Evolutionary conservation across 768 basidiomycete genomes (phyloP).

Genomic region (Pleurotus tuber-regium): DNA sequence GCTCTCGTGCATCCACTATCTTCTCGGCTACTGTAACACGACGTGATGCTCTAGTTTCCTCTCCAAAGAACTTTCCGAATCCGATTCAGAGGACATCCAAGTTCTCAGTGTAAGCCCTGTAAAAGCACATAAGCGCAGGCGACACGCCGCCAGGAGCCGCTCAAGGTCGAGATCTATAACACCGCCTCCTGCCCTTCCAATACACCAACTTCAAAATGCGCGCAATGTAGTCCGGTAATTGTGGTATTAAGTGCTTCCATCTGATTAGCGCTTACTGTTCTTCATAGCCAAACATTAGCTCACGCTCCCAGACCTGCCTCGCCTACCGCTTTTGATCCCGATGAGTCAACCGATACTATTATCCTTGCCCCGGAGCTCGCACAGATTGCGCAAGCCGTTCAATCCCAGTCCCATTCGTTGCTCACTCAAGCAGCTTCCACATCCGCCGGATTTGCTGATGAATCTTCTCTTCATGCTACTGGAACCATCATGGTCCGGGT

Average conservation of each 20-base stretch:
- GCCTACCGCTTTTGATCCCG: slow-evolving; percentile 36
- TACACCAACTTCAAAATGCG: slow-evolving; percentile 52
- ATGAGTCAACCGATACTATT: slow-evolving; percentile 48
- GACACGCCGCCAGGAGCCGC: slow-evolving; percentile 48
- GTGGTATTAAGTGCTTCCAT: neutral
- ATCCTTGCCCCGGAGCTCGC: slow-evolving; percentile 63
- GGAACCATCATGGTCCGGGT: slow-evolving; percentile 53
- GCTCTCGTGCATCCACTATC: slow-evolving; percentile 18
- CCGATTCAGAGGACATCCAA: slow-evolving; percentile 43
- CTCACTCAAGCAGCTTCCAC: slow-evolving; percentile 23
- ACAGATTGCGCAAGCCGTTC: slow-evolving; percentile 44
- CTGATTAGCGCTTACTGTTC: neutral
- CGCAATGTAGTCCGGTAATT: slow-evolving; percentile 58
- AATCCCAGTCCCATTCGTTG: slow-evolving; percentile 12
- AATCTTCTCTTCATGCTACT: slow-evolving; percentile 24
- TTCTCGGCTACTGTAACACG: too few species aligned
- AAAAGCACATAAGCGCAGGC: slow-evolving; percentile 39
- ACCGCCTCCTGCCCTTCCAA: slow-evolving; percentile 64
- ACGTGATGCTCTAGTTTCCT: slow-evolving; percentile 41
- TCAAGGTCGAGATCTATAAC: slow-evolving; percentile 73
- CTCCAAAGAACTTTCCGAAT: slow-evolving; percentile 42
- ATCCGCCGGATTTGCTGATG: slow-evolving; percentile 25
- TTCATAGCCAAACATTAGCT: slow-evolving; percentile 48
- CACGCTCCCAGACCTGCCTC: slow-evolving; percentile 40
- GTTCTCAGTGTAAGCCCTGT: slow-evolving; percentile 23